Conservation (phyloP, 768 basidiomycete species). For the Favolaschia claudopus region DNA sequence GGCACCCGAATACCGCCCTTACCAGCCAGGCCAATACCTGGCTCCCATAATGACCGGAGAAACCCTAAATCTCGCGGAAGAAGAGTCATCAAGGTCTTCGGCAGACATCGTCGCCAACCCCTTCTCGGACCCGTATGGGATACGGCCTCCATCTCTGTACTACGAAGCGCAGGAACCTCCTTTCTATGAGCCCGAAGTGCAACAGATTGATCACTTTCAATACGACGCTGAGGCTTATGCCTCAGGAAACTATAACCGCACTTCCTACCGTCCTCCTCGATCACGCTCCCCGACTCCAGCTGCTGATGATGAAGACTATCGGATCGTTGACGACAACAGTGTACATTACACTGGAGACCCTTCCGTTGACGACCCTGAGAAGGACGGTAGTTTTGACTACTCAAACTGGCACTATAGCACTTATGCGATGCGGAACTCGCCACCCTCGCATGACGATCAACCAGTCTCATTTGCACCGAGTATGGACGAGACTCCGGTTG, state of each 20-base stretch:
- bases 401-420: slow-evolving; percentile 32
- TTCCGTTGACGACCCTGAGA: slow-evolving; percentile 47
- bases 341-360: slow-evolving; percentile 60
- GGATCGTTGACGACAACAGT: slow-evolving; percentile 61
- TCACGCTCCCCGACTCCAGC: slow-evolving; percentile 83
- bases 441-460: slow-evolving; percentile 9
- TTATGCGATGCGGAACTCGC: slow-evolving; percentile 24
- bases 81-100: slow-evolving; percentile 3
- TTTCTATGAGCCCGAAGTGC: slow-evolving; percentile 34
- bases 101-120: slow-evolving; percentile 33
- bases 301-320: slow-evolving; percentile 76
- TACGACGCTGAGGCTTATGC: slow-evolving; percentile 75
- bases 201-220: slow-evolving; percentile 63
- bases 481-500: slow-evolving; percentile 56
- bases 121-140: slow-evolving; percentile 39
- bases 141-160: slow-evolving; percentile 40
- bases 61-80: slow-evolving; percentile 61
- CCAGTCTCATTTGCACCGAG: slow-evolving; percentile 34
- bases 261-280: slow-evolving; percentile 58
- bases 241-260: slow-evolving; percentile 62
- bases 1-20: slow-evolving; percentile 33
- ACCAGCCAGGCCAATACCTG: slow-evolving; percentile 68
- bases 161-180: slow-evolving; percentile 40
- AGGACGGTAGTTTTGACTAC: slow-evolving; percentile 35
- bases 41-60: slow-evolving; percentile 72